Evolutionary conservation across 305 asterid species (phyloP).

Genomic region (Solanum chacoense): DNA sequence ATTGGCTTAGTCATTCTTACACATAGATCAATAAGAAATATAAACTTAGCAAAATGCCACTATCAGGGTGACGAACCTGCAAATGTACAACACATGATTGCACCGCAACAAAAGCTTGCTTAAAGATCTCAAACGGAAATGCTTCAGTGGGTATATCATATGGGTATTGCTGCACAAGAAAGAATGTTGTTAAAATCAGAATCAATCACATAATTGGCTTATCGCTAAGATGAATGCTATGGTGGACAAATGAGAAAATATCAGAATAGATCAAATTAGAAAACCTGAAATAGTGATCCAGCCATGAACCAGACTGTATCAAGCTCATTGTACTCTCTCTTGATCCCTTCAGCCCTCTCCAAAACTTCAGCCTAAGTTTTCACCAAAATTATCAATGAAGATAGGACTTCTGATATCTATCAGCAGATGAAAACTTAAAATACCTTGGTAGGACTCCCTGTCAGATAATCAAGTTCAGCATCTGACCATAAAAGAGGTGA

Average conservation of each 20-base stretch:
- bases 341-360: constrained; percentile 86
- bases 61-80: constrained; percentile 50
- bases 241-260: neutral
- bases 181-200: constrained; percentile 4
- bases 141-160: constrained; percentile 99
- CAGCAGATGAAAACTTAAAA: constrained; percentile 7
- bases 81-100: constrained; percentile 98
- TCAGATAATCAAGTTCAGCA: constrained; percentile 66
- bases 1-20: neutral
- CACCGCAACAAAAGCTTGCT: constrained; percentile 98
- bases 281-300: constrained; percentile 88
- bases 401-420: neutral
- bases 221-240: neutral
- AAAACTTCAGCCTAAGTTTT: constrained; percentile 60
- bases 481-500: constrained; percentile 94
- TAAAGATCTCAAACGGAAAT: constrained; percentile 84
- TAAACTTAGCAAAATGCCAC: neutral
- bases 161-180: constrained; percentile 80
- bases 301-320: constrained; percentile 99
- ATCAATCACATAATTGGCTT: constrained; percentile 4
- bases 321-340: constrained; percentile 89
- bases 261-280: neutral
- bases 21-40: neutral
- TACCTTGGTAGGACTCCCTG: constrained; percentile 96
- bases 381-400: constrained; percentile 1